Percentiles rank a stretch among this genome's conserved stretches.
phyloP scores from a whole-genome alignment of 305 asterid species.

The Petunia hybrid region DNA sequence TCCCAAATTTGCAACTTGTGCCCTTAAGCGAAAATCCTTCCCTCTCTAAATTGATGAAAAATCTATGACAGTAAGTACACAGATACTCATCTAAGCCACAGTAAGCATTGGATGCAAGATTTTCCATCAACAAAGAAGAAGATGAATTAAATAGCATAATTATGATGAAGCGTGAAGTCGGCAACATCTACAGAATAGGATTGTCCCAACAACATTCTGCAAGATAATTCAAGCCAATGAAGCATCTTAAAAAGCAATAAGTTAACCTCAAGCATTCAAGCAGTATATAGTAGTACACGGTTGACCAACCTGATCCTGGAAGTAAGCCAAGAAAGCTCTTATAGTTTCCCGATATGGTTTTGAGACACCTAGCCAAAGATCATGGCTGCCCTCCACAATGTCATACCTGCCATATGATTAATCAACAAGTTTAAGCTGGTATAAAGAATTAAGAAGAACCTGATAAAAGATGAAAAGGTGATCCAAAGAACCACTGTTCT shows the following conservation, averaged over 20 bases:
- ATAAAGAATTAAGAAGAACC: slow-evolving; percentile 21
- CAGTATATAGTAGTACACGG: slow-evolving; percentile 14
- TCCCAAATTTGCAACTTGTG: slow-evolving; percentile 10
- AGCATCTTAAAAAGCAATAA: neutral
- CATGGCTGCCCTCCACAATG: slow-evolving; percentile 90
- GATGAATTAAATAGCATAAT: slow-evolving; percentile 24
- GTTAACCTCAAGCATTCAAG: neutral
- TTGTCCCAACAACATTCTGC: neutral
- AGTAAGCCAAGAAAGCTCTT: slow-evolving; percentile 90
- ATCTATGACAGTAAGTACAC: neutral
- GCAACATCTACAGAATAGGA: slow-evolving; percentile 2
- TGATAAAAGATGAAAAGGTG: slow-evolving; percentile 8
- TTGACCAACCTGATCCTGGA: slow-evolving; percentile 87
- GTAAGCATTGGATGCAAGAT: slow-evolving; percentile 19
- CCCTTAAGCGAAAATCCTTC: neutral
- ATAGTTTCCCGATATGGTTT: slow-evolving; percentile 97
- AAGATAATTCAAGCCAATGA: slow-evolving; percentile 15
- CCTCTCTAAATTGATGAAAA: slow-evolving; percentile 18
- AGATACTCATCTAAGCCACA: slow-evolving; percentile 7
- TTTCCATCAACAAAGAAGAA: neutral
- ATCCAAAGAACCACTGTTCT: neutral
- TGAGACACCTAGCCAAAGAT: slow-evolving; percentile 88
- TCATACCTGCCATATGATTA: slow-evolving; percentile 70
- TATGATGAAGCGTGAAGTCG: slow-evolving; percentile 16
- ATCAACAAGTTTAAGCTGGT: slow-evolving; percentile 33